Percentiles rank a stretch among this genome's conserved stretches.
These are phyloP conservation scores for Penicillium sp. DNA, from an alignment of 2,329 filamentous ascomycete species.

Conservation along the genomic window DNA sequence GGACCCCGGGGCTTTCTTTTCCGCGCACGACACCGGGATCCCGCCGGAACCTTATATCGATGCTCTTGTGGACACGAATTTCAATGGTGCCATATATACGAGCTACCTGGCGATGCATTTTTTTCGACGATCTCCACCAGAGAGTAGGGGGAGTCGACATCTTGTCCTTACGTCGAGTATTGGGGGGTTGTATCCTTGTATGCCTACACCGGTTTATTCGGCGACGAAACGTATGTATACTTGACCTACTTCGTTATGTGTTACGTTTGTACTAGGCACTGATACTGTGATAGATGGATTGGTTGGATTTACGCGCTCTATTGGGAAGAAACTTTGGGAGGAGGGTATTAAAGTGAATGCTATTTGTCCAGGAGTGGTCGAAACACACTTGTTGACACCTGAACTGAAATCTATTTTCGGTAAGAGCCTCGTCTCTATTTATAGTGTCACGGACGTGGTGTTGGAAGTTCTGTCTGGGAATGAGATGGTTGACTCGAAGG, in stretches of 20 bases:
- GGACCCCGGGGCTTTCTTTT: conserved; percentile 39
- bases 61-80: conserved; percentile 40
- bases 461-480: neutral
- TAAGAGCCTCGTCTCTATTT: neutral
- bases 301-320: conserved; percentile 40
- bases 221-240: conserved; percentile 35
- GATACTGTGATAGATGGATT: conserved; percentile 27
- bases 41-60: neutral
- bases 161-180: conserved; percentile 40
- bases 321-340: conserved; percentile 33
- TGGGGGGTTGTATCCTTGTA: conserved; percentile 39
- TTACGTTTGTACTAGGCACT: fast-evolving
- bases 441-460: neutral
- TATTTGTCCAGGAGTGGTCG: conserved; percentile 30
- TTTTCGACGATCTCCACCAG: conserved; percentile 32
- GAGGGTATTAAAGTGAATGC: conserved; percentile 42
- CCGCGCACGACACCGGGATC: conserved; percentile 19
- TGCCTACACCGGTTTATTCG: conserved; percentile 37
- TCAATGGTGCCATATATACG: conserved; percentile 44
- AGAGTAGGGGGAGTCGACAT: conserved; percentile 18
- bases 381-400: conserved; percentile 36
- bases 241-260: neutral
- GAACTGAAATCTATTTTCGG: conserved; percentile 14
- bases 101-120: conserved; percentile 44
- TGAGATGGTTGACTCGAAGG: conserved; percentile 15